Evolutionary conservation across 306 rosid species (phyloP), one percentile per base, ranked within the genome.

Genomic region (Hippophae tibetana): DNA sequence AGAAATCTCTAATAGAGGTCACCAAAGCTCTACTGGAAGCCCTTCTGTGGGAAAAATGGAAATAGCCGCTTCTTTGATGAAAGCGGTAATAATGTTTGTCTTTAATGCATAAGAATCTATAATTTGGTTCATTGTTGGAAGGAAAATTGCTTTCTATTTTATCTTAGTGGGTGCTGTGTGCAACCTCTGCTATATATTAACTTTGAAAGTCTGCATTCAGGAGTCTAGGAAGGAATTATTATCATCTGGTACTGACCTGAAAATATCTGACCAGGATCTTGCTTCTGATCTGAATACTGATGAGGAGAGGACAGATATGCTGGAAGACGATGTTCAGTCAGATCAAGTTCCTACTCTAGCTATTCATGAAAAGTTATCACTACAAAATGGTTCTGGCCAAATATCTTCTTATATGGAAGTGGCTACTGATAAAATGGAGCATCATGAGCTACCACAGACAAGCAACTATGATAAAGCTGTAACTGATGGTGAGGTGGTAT

Each of bases 321-420:
- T 42, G 10, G 83, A 80, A 66, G 89, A 78, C 66, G 75, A 71
- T 68, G 40, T 70, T 62, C 61, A 65, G 67, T 66, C 77, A 23
- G 95, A 82, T 77, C 85, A 82, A 67, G 97, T 80, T 85, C 90
- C 82, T 54, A 80, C 96, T 49, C 77, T 93, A 75, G 63, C 95
- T 60, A 75, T 88, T 60, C 86, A 58, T 43, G 88, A 82, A 59
- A 85, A 75, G 63, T 70, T 82, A 68, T 56, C 81, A 76, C 77
- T 69, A 26, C 81, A 67, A 70, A 77, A 77, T 73, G 78, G 71
- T 71, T 81, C 86, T 55, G 63, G 66, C 73, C 57, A 56, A 59
- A 62, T 54, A 59, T 64, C 84, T 76, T 76, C 79, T 61, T 67
- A 58, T 61, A 67, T 57, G 70, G 94, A 81, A 74, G 67, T 57